phyloP scores from a whole-genome alignment of 768 basidiomycete species.

The Pleurotus giganteus region DNA sequence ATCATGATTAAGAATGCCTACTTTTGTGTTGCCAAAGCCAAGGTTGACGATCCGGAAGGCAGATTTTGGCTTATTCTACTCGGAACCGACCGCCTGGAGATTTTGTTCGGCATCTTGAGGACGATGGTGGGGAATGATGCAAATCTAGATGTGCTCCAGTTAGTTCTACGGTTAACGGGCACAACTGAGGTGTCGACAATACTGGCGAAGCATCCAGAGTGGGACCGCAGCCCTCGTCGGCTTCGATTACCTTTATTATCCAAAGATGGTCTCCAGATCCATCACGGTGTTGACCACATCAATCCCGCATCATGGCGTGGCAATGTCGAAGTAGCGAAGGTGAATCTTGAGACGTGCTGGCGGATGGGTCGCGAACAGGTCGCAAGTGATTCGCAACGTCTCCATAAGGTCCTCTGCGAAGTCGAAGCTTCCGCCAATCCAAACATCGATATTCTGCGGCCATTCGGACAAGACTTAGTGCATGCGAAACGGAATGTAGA shows the following conservation, averaged over 20 bases:
- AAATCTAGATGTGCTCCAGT: constrained; percentile 23
- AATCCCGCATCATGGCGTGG: constrained; percentile 34
- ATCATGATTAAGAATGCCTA: constrained; percentile 36
- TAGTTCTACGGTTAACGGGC: constrained; percentile 24
- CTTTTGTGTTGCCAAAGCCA: constrained; percentile 37
- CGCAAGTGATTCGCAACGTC: constrained; percentile 14
- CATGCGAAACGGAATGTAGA: background rate
- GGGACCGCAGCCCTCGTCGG: constrained; percentile 33
- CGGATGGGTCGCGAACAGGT: constrained; percentile 19
- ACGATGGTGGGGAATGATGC: constrained; percentile 34
- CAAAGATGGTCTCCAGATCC: constrained; percentile 20
- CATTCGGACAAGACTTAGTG: constrained; percentile 11
- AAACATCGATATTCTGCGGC: constrained; percentile 12
- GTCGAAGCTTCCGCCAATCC: background rate
- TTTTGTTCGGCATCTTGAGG: constrained; percentile 30
- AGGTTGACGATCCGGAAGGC: constrained; percentile 27
- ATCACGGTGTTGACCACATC: constrained; percentile 28
- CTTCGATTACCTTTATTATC: constrained; percentile 28
- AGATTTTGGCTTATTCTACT: constrained; percentile 33
- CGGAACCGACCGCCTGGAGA: constrained; percentile 36
- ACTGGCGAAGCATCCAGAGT: constrained; percentile 33
- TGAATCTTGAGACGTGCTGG: constrained; percentile 30
- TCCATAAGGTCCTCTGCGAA: background rate
- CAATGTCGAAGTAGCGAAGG: constrained; percentile 21
- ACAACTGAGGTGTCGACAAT: constrained; percentile 32